Conservation (phyloP, 257 asterid species). For the Fraxinus excelsior region DNA sequence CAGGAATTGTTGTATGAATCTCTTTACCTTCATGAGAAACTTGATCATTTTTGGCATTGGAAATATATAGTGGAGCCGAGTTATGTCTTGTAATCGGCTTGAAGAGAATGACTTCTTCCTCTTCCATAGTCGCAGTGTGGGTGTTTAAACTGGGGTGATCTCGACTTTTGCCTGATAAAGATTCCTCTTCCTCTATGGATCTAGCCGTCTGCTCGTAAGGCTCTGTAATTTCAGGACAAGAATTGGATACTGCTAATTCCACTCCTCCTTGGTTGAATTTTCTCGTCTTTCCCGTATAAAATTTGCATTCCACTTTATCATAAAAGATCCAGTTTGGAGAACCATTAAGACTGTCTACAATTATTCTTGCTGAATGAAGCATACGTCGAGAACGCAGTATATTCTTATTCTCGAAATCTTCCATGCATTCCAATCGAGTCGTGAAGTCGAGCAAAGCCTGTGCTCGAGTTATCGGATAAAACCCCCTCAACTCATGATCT, state of each 20-base stretch:
- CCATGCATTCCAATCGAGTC: constrained; percentile 40
- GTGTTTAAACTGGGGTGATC: constrained; percentile 9
- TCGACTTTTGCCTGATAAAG: constrained; percentile 14
- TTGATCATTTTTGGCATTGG: constrained; percentile 32
- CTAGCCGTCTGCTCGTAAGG: constrained; percentile 10
- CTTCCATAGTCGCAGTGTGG: constrained; percentile 25
- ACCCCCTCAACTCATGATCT: constrained; percentile 86
- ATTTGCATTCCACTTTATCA: constrained; percentile 28
- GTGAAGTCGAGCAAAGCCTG: constrained; percentile 60
- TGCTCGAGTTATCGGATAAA: constrained; percentile 50
- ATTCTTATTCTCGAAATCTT: constrained; percentile 27
- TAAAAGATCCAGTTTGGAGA: constrained; percentile 31
- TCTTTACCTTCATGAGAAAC: constrained; percentile 24
- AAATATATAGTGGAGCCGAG: constrained; percentile 63
- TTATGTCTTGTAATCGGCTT: constrained; percentile 80
- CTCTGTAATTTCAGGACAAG: constrained; percentile 18
- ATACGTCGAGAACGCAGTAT: constrained; percentile 49
- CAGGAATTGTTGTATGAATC: constrained; percentile 27
- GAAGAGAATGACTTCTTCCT: constrained; percentile 85
- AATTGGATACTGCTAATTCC: constrained; percentile 28
- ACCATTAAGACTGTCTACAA: constrained; percentile 30
- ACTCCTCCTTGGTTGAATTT: constrained; percentile 21
- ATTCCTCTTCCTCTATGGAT: constrained; percentile 22
- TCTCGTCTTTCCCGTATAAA: constrained; percentile 18
- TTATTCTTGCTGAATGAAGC: constrained; percentile 44